A percentile compares a stretch with the other conserved stretches of the same genome.
These are phyloP conservation scores for Atalantia buxifolia DNA, from an alignment of 345 rosid genomes.

Conservation along the genomic window DNA sequence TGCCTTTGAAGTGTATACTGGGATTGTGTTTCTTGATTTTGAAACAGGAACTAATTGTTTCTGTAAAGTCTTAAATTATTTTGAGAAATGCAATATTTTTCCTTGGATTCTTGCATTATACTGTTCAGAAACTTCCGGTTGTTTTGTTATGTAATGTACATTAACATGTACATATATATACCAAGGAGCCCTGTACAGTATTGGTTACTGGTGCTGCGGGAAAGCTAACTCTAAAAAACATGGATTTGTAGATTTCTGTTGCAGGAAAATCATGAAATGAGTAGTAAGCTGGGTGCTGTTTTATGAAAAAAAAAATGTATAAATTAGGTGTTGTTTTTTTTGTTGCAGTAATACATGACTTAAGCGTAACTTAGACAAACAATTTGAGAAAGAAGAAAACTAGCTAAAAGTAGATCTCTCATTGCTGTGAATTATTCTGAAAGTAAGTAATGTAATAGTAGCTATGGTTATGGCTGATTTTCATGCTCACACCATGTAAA, in stretches of 20 bases:
- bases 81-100: constrained; percentile 30
- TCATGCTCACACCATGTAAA: too few species aligned
- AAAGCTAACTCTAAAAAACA: too few species aligned
- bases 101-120: neutral
- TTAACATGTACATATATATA: constrained; percentile 39
- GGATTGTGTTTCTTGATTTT: constrained; percentile 12
- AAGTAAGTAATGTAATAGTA: neutral
- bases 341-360: too few species aligned
- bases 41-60: neutral
- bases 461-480: too few species aligned
- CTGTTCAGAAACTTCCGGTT: constrained; percentile 49
- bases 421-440: neutral
- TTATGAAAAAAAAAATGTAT: too few species aligned
- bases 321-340: too few species aligned
- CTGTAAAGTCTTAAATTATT: neutral
- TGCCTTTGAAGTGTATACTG: too few species aligned
- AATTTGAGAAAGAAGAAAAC: neutral
- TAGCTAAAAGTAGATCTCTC: neutral
- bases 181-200: constrained; percentile 63
- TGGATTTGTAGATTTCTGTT: too few species aligned
- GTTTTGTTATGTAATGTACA: constrained; percentile 36
- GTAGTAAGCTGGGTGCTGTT: too few species aligned
- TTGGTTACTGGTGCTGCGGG: constrained; percentile 21
- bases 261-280: too few species aligned
- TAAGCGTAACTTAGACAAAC: too few species aligned